Conservation (phyloP, 2,329 filamentous ascomycete genomes). For the Aspergillus sp. region DNA sequence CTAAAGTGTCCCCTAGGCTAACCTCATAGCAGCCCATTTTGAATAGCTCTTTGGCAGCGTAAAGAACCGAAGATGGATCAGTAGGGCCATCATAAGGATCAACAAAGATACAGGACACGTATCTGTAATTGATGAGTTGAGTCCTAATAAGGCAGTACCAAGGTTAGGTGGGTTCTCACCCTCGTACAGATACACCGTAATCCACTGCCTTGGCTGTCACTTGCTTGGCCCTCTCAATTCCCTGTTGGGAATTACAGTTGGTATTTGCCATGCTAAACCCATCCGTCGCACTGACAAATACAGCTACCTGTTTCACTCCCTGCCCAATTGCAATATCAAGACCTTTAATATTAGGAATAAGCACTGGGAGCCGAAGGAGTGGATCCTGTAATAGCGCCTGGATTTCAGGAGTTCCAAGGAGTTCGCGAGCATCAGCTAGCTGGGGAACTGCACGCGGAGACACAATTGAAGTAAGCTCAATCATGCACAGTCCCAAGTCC, state of each 20-base stretch:
- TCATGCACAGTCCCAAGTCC: constrained; percentile 63
- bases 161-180: too few species aligned
- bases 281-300: constrained; percentile 40
- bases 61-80: constrained; percentile 46
- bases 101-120: constrained; percentile 39
- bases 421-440: constrained; percentile 43
- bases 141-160: background rate
- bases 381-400: constrained; percentile 57
- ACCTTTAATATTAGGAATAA: constrained; percentile 39
- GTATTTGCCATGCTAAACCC: constrained; percentile 40
- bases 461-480: constrained; percentile 80
- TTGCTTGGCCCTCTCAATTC: constrained; percentile 25
- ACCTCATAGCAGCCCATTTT: constrained; percentile 91
- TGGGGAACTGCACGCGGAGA: constrained; percentile 82
- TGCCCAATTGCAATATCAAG: constrained; percentile 53
- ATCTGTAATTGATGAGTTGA: constrained; percentile 9
- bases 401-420: constrained; percentile 12
- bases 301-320: constrained; percentile 34
- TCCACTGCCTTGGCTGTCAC: constrained; percentile 26
- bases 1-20: constrained; percentile 82
- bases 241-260: constrained; percentile 37
- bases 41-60: constrained; percentile 55
- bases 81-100: constrained; percentile 51
- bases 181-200: constrained; percentile 28
- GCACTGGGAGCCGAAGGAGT: constrained; percentile 29